Evolutionary conservation across 495 filamentous ascomycete genomes (phyloP).

Genomic region (Articulospora tetracladia): DNA sequence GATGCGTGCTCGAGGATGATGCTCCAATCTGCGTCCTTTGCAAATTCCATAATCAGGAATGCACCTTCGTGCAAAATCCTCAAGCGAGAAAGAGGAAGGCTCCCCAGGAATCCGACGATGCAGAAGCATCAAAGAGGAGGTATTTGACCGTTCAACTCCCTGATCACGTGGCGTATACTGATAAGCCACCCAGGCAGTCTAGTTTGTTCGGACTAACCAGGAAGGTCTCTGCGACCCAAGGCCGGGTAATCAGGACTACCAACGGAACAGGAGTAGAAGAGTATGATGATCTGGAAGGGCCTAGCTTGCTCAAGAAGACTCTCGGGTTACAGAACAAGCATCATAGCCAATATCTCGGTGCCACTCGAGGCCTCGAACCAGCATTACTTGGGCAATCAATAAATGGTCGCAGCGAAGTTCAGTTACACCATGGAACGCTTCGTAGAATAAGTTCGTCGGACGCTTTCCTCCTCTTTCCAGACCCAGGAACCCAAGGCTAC

Average conservation of each 20-base stretch:
- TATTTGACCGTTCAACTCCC: slow-evolving; percentile 32
- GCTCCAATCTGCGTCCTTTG: slow-evolving; percentile 59
- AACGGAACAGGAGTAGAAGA: slow-evolving; percentile 53
- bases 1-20: slow-evolving; percentile 81
- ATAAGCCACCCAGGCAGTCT: slow-evolving; percentile 21
- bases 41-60: slow-evolving; percentile 56
- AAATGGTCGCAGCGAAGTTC: slow-evolving; percentile 62
- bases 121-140: slow-evolving; percentile 50
- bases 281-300: slow-evolving; percentile 55
- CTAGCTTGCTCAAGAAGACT: slow-evolving; percentile 56
- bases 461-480: slow-evolving; percentile 76
- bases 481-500: slow-evolving; percentile 56
- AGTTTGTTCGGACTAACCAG: slow-evolving; percentile 8
- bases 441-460: slow-evolving; percentile 76
- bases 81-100: slow-evolving; percentile 70
- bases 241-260: slow-evolving; percentile 36
- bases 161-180: slow-evolving; percentile 20
- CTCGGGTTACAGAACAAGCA: slow-evolving; percentile 58
- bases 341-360: slow-evolving; percentile 60
- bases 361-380: slow-evolving; percentile 70
- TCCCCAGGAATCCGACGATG: slow-evolving; percentile 52
- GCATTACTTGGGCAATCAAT: slow-evolving; percentile 66
- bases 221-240: slow-evolving; percentile 14
- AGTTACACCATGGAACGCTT: slow-evolving; percentile 58
- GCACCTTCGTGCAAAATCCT: slow-evolving; percentile 59